Conservation (phyloP, 139 green algal species). For the Chlorella sp. region DNA sequence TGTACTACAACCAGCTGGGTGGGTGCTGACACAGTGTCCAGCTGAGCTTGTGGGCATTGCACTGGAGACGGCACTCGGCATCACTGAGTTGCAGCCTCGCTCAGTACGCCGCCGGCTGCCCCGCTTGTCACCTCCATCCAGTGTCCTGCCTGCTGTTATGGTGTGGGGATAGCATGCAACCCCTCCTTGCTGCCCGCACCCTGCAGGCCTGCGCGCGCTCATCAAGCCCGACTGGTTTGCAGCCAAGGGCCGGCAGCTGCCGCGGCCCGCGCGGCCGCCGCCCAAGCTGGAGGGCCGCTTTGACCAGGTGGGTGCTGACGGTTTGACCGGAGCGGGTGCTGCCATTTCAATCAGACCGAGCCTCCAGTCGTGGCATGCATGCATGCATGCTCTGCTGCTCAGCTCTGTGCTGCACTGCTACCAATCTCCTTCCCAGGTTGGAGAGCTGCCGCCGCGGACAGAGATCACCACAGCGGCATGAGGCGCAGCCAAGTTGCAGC, state of each 20-base stretch:
- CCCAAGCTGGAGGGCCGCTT: conserved; percentile 69
- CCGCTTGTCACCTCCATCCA: too few species aligned
- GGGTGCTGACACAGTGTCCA: neutral
- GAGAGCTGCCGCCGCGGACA: conserved; percentile 50
- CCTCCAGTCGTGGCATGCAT: too few species aligned
- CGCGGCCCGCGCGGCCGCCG: conserved; percentile 75
- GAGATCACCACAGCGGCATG: neutral
- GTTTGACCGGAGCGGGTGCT: neutral
- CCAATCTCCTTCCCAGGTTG: too few species aligned
- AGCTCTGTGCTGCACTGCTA: too few species aligned
- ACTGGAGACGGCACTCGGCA: neutral
- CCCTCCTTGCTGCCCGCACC: too few species aligned
- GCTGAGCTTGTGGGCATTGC: too few species aligned
- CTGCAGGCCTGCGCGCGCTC: conserved; percentile 73
- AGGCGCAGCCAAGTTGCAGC: neutral
- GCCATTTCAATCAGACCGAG: too few species aligned
- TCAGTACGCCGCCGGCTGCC: too few species aligned
- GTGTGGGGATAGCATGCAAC: too few species aligned
- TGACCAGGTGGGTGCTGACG: conserved; percentile 54
- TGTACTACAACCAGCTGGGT: conserved; percentile 95
- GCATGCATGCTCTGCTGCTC: too few species aligned
- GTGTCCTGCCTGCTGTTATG: too few species aligned
- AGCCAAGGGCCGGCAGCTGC: conserved; percentile 76
- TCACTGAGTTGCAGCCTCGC: too few species aligned
- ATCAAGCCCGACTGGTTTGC: conserved; percentile 82